Evolutionary conservation across 305 asterid genomes (phyloP), one percentile per base, ranked within the genome.

Genomic region (Ilex paraguariensis): DNA sequence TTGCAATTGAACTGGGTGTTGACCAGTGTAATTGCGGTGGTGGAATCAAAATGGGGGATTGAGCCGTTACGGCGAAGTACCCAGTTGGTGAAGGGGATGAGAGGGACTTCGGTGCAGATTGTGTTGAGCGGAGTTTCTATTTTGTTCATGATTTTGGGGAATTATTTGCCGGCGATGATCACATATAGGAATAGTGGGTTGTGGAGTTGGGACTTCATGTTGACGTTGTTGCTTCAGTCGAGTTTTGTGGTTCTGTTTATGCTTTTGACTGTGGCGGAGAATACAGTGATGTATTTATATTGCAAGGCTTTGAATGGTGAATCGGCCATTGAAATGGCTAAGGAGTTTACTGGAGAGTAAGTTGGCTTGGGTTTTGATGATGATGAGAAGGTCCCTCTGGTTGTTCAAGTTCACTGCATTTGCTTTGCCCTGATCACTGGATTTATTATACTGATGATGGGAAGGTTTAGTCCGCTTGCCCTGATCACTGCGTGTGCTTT

Each of bases 31-130:
- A 69, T 82, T 16, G 97, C 79, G 6, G 85, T 89, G 16, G 72
- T 75, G 70, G 95, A 89, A n/a, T 85, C 91, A 2, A 68, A 75
- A 57, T 92, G 96, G 97, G 97, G 98, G 0, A 74, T 71, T 6
- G 76, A 66, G 15, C 84, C 97, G 7, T 65, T 90, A 66, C 60
- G 65, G 31, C 70, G 97, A 79, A 87, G 98, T 39, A 75, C 82
- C 8, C 67, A 78, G 70, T 52, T 91, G 70, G 79, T 83, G 56
- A 81, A 73, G 46, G 96, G 95, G 72, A 70, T 79, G 92, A 82
- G 71, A 59, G 64, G 85, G 63, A 78, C 85, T 1, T 83, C 73
- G 45, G 36, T 82, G 39, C 58, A 68, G 14, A 4, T 0, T 79
- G 6, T 68, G 79, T 46, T 77, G 21, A 17, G 0, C 77, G 54